Conservation (phyloP, 768 basidiomycete genomes). For the Kwoniella sp. region DNA sequence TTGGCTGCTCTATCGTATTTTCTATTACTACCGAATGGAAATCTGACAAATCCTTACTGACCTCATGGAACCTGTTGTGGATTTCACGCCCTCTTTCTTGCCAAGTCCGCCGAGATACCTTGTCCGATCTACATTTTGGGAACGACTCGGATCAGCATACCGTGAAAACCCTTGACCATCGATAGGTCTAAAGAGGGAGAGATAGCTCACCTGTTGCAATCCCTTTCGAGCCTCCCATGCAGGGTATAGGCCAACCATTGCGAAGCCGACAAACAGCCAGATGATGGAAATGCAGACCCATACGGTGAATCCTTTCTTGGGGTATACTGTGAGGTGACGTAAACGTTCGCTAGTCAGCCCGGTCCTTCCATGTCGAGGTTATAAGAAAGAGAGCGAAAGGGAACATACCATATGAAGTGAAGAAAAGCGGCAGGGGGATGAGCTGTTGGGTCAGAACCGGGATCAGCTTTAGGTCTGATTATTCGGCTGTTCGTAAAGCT, state of each 20-base stretch:
- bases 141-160: not conserved
- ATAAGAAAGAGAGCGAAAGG: conserved; percentile 19
- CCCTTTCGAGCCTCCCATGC: conserved; percentile 79
- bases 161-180: not conserved
- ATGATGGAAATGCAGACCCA: conserved; percentile 82
- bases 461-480: no score
- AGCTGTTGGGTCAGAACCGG: conserved; percentile 69
- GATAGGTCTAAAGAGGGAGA: not conserved
- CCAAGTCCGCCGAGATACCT: conserved; percentile 14
- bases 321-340: conserved; percentile 26
- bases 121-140: not conserved
- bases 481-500: no score
- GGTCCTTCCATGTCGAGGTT: not conserved
- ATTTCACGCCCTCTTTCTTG: conserved; percentile 3
- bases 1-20: no score
- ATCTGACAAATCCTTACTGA: no score
- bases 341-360: not conserved
- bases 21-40: no score
- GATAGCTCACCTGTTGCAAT: conserved; percentile 61
- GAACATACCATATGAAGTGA: conserved; percentile 63
- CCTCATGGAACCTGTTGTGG: no score
- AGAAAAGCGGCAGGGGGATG: conserved; percentile 85
- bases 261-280: conserved; percentile 78
- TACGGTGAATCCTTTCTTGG: conserved; percentile 54
- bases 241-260: conserved; percentile 79